phyloP scores from a whole-genome alignment of 2,329 filamentous ascomycete genomes.

The Fusarium duplospermum region DNA sequence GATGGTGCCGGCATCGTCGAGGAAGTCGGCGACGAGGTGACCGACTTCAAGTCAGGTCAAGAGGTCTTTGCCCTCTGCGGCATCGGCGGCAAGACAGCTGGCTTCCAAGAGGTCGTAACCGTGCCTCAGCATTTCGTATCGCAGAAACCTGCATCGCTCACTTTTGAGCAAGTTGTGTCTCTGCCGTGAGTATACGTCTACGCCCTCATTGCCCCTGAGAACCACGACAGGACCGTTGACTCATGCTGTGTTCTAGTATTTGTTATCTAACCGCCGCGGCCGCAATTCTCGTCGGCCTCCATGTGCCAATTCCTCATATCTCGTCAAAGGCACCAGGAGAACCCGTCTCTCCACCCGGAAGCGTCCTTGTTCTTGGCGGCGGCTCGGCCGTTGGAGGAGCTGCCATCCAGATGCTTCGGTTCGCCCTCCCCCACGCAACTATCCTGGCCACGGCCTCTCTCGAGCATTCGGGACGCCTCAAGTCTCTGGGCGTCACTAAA shows the following conservation, averaged over 20 bases:
- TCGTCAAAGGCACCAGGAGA: slow-evolving; percentile 10
- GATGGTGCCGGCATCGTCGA: slow-evolving; percentile 40
- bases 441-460: slow-evolving; percentile 29
- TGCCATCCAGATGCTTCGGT: slow-evolving; percentile 36
- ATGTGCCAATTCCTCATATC: slow-evolving; percentile 32
- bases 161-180: slow-evolving; percentile 31
- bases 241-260: slow-evolving; percentile 18
- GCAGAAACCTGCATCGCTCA: slow-evolving; percentile 23
- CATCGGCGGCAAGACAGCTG: slow-evolving; percentile 32
- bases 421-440: slow-evolving; percentile 21
- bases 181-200: slow-evolving; percentile 29
- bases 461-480: slow-evolving; percentile 18
- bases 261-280: slow-evolving; percentile 37
- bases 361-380: slow-evolving; percentile 36
- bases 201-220: background rate
- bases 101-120: slow-evolving; percentile 35
- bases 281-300: slow-evolving; percentile 31
- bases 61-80: slow-evolving; percentile 49
- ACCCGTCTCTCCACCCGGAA: background rate
- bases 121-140: slow-evolving; percentile 36
- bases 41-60: slow-evolving; percentile 49
- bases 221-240: slow-evolving; percentile 4
- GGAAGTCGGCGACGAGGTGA: slow-evolving; percentile 35
- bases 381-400: slow-evolving; percentile 33
- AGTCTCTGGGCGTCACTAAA: slow-evolving; percentile 14